A percentile compares a stretch with the other conserved stretches of the same genome.
phyloP scores from a whole-genome alignment of 1,139 yeast genomes.

The Sugiyamaella castrensis region DNA sequence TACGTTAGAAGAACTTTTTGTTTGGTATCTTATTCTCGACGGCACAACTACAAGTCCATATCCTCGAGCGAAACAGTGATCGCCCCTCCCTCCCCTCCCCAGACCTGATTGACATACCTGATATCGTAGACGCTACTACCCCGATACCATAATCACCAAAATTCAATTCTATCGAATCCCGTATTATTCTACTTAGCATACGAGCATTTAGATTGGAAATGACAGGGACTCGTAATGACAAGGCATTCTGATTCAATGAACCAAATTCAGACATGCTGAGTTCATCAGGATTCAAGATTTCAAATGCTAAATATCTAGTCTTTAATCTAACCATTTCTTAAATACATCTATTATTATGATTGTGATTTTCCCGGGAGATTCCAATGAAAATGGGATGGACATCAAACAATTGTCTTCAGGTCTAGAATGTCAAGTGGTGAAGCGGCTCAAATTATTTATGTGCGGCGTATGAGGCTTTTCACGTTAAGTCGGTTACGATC shows the following conservation, averaged over 20 bases:
- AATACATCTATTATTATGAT: no score
- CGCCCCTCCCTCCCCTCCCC: no score
- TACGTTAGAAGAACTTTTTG: background rate
- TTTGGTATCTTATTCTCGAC: no score
- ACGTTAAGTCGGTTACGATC: no score
- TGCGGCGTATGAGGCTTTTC: no score
- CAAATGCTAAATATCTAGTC: constrained; percentile 79
- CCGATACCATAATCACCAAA: constrained; percentile 85
- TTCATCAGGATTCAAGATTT: constrained; percentile 58
- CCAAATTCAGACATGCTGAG: constrained; percentile 34
- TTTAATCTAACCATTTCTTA: constrained; percentile 79
- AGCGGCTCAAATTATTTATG: no score
- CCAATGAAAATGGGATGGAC: no score
- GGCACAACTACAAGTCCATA: no score
- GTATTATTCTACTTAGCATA: constrained; percentile 41
- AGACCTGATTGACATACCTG: constrained; percentile 18
- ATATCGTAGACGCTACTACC: constrained; percentile 53
- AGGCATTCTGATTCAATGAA: constrained; percentile 13
- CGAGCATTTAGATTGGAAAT: constrained; percentile 24
- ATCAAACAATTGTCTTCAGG: no score
- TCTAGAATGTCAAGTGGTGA: no score
- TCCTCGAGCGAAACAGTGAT: background rate
- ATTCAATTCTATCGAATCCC: constrained; percentile 53
- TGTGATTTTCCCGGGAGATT: no score
- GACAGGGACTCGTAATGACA: constrained; percentile 25